Evolutionary conservation across 2,329 filamentous ascomycete genomes (phyloP).

Genomic region (Fusarium phyllophilum): DNA sequence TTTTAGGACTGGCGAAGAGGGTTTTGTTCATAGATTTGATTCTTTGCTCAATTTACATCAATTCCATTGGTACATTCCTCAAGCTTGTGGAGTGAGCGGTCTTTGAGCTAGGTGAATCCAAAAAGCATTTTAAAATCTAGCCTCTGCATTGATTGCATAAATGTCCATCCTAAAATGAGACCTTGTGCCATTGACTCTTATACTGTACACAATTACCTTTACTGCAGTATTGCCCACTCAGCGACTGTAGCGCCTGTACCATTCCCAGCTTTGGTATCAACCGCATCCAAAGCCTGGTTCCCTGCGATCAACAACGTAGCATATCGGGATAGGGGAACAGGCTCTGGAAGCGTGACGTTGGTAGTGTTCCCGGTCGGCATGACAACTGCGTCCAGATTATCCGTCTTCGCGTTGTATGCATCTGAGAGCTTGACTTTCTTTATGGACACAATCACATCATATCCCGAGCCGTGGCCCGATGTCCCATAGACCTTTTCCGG

Average conservation of each 20-base stretch:
- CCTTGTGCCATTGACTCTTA: accelerated
- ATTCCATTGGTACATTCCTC: accelerated
- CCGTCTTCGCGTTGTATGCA: background rate
- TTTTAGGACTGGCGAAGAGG: accelerated
- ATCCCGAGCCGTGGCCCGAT: accelerated
- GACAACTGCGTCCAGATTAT: background rate
- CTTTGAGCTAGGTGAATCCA: background rate
- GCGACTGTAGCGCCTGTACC: background rate
- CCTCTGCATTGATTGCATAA: accelerated
- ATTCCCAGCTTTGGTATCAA: background rate
- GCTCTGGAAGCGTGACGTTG: background rate
- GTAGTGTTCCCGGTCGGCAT: background rate
- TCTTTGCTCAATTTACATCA: background rate
- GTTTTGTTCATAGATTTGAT: accelerated
- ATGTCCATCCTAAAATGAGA: background rate
- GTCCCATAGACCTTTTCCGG: accelerated
- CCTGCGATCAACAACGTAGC: background rate
- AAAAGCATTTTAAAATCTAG: too few species aligned
- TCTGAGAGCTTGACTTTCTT: background rate
- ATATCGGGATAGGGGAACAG: background rate
- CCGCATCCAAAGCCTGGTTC: background rate
- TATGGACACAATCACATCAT: background rate
- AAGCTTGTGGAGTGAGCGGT: too few species aligned
- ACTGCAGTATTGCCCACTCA: background rate
- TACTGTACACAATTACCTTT: background rate